A percentile compares a stretch with the other conserved stretches of the same genome.
Evolutionary conservation across 139 green algal genomes (phyloP).

Genomic region (Volvox reticuliferus): DNA sequence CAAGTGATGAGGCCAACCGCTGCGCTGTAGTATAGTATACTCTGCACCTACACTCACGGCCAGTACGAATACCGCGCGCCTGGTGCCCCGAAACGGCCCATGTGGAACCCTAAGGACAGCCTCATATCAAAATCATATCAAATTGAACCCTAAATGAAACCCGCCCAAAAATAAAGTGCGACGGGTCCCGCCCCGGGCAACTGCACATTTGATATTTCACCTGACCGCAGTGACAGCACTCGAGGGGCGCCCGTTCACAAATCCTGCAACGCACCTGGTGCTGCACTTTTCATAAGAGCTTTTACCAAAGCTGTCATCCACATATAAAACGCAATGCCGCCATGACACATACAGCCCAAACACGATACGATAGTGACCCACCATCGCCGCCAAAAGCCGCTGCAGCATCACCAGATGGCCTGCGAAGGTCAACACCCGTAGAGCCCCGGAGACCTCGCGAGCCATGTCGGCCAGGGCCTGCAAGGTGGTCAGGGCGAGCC

Average conservation of each 20-base stretch:
- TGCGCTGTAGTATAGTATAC: too few species aligned
- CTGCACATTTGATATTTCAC: neutral
- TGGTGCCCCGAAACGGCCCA: too few species aligned
- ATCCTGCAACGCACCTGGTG: neutral
- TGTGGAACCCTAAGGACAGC: too few species aligned
- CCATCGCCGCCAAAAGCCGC: slow-evolving; percentile 20
- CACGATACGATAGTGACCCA: neutral
- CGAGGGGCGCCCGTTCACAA: neutral
- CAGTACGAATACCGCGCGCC: too few species aligned
- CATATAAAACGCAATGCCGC: too few species aligned
- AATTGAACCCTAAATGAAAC: too few species aligned
- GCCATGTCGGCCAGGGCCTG: slow-evolving; percentile 12
- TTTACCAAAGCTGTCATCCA: neutral
- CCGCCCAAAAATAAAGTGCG: too few species aligned
- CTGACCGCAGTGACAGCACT: too few species aligned
- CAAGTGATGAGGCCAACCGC: neutral
- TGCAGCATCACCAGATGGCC: slow-evolving; percentile 33
- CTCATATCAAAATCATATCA: too few species aligned
- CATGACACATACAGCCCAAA: too few species aligned
- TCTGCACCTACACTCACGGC: too few species aligned
- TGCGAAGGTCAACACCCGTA: neutral
- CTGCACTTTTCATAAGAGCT: neutral
- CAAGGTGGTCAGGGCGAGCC: neutral
- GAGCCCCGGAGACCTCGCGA: neutral
- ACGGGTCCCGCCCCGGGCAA: too few species aligned